Percentiles rank a stretch among this genome's conserved stretches.
Evolutionary conservation across 1,284 basidiomycete species (phyloP).

Genomic region (Phellopilus nigrolimitatus): DNA sequence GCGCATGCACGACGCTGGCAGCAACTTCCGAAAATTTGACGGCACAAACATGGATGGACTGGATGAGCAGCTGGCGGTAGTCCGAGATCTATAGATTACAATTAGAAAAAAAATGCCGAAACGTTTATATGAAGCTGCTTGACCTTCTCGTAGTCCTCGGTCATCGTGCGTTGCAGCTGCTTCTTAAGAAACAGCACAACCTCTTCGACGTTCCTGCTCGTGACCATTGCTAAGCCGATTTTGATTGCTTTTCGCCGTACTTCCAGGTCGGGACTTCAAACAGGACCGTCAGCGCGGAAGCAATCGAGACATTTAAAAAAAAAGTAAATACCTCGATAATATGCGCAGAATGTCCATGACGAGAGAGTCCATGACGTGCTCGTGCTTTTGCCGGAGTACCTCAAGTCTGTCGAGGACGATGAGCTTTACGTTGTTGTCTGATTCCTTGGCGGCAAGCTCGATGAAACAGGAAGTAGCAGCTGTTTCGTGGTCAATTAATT

Average conservation of each 20-base stretch:
- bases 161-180: conserved; percentile 90
- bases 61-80: conserved; percentile 95
- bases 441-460: conserved; percentile 89
- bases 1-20: conserved; percentile 90
- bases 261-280: conserved; percentile 88
- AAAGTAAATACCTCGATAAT: conserved; percentile 57
- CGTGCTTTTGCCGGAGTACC: conserved; percentile 79
- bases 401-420: conserved; percentile 96
- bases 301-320: not conserved
- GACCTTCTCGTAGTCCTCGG: conserved; percentile 82
- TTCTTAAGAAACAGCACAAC: conserved; percentile 97
- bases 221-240: conserved; percentile 92
- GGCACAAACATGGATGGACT: conserved; percentile 95
- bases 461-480: conserved; percentile 90
- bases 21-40: conserved; percentile 99
- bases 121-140: not conserved
- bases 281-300: not conserved
- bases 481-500: conserved; percentile 29
- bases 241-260: conserved; percentile 90
- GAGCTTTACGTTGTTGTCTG: conserved; percentile 99
- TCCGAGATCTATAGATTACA: conserved; percentile 67
- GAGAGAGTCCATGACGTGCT: conserved; percentile 86
- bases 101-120: conserved; percentile 11
- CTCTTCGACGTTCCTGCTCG: conserved; percentile 95
- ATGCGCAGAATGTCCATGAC: conserved; percentile 97